Evolutionary conservation across 164 flowering plant genomes (phyloP), one percentile per base, ranked within the genome.

Genomic region (Macadamia integrifolia): DNA sequence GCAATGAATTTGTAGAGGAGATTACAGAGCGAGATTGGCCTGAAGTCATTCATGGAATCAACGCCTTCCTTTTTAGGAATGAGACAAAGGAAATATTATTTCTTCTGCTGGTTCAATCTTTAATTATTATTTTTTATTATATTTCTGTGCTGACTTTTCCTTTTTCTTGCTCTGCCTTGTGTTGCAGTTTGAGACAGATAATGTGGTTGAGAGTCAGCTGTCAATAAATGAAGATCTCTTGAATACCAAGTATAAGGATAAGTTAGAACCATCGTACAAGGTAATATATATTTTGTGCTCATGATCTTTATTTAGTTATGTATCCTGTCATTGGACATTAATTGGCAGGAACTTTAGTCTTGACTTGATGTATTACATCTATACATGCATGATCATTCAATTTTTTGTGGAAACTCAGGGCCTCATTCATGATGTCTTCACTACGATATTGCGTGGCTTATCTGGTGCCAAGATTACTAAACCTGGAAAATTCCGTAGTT

Each of bases 401-500:
- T 66, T 55, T 2, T 67, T n/a, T 50, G 7, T 63, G 60, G 35
- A 52, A 40, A 35, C 62, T 68, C 85, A 95, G 99, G 99, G 98
- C 6, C 87, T 95, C 56, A 87, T 88, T 59, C 98, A 87, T 84
- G 99, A 95, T 67, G 91, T 95, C 30, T 95, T 95, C 80, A 88
- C 91, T 53, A 68, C 76, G 66, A 84, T 92, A 64, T 75, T 95
- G 79, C 96, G 99, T 66, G 98, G 97, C 58, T 72, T 95, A 62
- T 95, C 96, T 78, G 93, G 96, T 65, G 88, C 97, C 72, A 95
- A 91, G 78, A 81, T 92, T 55, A 92, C 98, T 13, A 89, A 87
- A 69, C 96, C 99, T 5, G 99, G 98, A 66, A 89, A 84, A 68
- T 95, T 95, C 84, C 91, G 98, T 46, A 95, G 99, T 79, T 80